These are phyloP conservation scores for Fusarium sacchari DNA, from an alignment of 2,329 filamentous ascomycete species.

Conservation along the genomic window DNA sequence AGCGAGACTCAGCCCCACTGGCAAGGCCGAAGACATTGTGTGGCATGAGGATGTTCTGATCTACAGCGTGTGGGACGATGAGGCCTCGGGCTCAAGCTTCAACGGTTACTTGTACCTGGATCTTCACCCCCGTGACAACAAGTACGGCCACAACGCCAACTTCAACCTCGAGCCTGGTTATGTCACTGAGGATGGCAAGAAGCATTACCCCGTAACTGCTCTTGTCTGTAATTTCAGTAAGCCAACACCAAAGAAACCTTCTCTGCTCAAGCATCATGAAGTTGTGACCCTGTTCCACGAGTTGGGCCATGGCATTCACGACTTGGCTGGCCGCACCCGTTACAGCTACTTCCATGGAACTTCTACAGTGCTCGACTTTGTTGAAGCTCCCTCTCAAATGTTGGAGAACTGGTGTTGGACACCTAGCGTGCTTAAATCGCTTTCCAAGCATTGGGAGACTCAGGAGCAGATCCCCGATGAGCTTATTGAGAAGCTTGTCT, in stretches of 20 bases:
- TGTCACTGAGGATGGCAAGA: conserved; percentile 71
- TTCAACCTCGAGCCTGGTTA: conserved; percentile 83
- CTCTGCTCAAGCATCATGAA: conserved; percentile 83
- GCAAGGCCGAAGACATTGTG: conserved; percentile 75
- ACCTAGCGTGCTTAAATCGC: conserved; percentile 68
- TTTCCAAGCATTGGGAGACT: conserved; percentile 79
- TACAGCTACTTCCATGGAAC: conserved; percentile 76
- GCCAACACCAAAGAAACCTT: conserved; percentile 79
- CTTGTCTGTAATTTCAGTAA: conserved; percentile 90
- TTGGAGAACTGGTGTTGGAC: conserved; percentile 82
- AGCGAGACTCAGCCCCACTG: conserved; percentile 70
- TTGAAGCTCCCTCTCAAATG: conserved; percentile 78
- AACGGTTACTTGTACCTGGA: conserved; percentile 87
- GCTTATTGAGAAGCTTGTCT: conserved; percentile 77
- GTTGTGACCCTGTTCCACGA: conserved; percentile 86
- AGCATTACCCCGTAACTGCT: conserved; percentile 80
- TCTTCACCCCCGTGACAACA: conserved; percentile 81
- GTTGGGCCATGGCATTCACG: conserved; percentile 76
- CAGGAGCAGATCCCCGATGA: conserved; percentile 77
- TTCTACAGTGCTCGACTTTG: conserved; percentile 73
- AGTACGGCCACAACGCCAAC: conserved; percentile 87
- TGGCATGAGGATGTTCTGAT: conserved; percentile 88
- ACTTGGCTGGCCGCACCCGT: conserved; percentile 69
- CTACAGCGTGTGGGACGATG: conserved; percentile 85
- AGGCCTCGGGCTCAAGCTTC: conserved; percentile 74